Evolutionary conservation across 352 stramenopile species (phyloP), one percentile per base, ranked within the genome.

Genomic region (Blastocystis sp.): DNA sequence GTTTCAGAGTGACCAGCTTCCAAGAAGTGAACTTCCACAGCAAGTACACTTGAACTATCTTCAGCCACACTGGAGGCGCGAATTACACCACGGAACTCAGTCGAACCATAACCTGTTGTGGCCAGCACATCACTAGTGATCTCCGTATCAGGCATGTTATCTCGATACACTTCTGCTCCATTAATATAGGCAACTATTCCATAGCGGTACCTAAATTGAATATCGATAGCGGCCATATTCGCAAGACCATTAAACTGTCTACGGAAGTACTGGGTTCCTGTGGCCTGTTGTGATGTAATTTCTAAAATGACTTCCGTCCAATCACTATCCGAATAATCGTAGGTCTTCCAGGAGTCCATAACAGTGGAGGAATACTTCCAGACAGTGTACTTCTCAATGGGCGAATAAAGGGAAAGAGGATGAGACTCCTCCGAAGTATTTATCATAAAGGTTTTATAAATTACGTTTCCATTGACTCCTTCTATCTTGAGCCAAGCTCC

Each of bases 101-200:
- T 27, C 14, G 35, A n/a, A 7, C 19, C 12, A 49, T 85, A 85
- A 12, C 21, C n/a, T 1, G 37, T 32, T 19, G 1, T 74, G 19
- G 74, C 24, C 14, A 49, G 12, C 16, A 56, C 49, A 14, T 21
- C 27, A 21, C n/a, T 6, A 24, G 46, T 46, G 6, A 85, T 35
- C 24, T 52, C 14, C 7, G 24, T 56, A 1, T 58, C 11, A 16
- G 74, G 74, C 74, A 85, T 85, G 59, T 85, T 85, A 32, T 73
- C 59, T 19, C 74, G 29, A n/a, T 37, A 85, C 14, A 85, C 35
- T 54, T 85, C 74, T 3, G 42, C 39, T n/a, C 74, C 74, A n/a
- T 85, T 85, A 14, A 85, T 43, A n/a, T 85, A 85, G 49, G 59
- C 74, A n/a, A 85, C 35, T 4, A 85, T 6, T 67, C 74, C 74